Evolutionary conservation across 2,329 filamentous ascomycete species (phyloP), one percentile per base, ranked within the genome.

Genomic region (Orbilia quercus): DNA sequence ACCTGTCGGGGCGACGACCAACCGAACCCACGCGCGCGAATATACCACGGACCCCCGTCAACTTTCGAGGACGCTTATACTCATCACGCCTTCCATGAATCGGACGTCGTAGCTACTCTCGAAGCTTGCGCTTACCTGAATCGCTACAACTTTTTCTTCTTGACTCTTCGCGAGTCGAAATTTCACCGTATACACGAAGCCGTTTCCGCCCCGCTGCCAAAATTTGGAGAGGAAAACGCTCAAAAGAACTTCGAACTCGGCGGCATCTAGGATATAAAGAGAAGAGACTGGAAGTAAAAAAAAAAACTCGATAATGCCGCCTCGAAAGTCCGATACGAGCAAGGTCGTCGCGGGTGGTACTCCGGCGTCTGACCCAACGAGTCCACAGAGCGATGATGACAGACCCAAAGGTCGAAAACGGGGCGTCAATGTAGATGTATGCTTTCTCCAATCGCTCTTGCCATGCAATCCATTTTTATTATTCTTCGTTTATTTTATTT

Each of bases 351-450:
- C 50, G 2, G 60, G 16, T 36, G 38, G 28, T 14, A 50, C 51
- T 25, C 25, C 42, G 40, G 28, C 48, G 34, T 57, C 59, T 18
- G 59, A 73, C 36, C 51, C 54, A 12, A 48, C 59, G 25, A 66
- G 67, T 36, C 48, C 63, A 44, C 48, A 53, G 12, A 65, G 58
- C 28, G 55, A 57, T 16, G 64, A 64, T 25, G 64, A 69, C 14
- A 74, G 64, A 20, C 70, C 69, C 2, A 60, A 25, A 44, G 50
- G 50, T 9, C 50, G 38, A 40, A 42, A 25, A 6, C 57, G 42
- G 34, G 45, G 47, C 36, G 40, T 51, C 16, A 69, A 23, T 54
- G 55, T 74, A n/a, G 69, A 74, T 63, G 69, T 74, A 45, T 42
- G 69, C 36, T 40, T 12, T 36, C 28, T 23, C 20, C 47, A 7